These are phyloP conservation scores for Daldinia caldariorum DNA, from an alignment of 495 filamentous ascomycete genomes.

Conservation along the genomic window DNA sequence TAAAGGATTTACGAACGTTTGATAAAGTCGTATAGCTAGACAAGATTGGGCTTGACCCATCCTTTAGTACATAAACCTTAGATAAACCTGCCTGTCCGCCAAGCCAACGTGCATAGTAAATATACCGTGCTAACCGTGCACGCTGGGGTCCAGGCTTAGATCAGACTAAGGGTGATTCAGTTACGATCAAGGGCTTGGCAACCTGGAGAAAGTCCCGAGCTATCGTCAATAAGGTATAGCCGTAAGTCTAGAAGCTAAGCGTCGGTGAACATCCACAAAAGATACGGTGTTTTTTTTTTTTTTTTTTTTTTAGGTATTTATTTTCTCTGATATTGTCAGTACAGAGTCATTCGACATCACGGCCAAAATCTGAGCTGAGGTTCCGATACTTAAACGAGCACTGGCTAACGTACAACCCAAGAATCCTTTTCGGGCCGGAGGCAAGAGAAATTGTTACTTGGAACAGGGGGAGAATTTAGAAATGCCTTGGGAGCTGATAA, in stretches of 20 bases:
- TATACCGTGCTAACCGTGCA: not conserved
- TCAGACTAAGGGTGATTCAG: not conserved
- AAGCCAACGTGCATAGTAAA: not conserved
- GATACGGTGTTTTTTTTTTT: not conserved
- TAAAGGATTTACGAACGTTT: not conserved
- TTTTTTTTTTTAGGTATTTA: no score
- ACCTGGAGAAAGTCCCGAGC: not conserved
- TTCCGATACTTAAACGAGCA: not conserved
- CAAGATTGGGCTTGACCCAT: not conserved
- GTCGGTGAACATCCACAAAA: not conserved
- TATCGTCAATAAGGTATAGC: not conserved
- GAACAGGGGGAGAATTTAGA: slow-evolving; percentile 1
- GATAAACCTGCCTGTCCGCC: not conserved
- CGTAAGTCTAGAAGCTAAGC: not conserved
- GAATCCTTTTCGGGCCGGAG: slow-evolving; percentile 12
- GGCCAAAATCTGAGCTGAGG: not conserved
- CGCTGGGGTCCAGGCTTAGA: not conserved
- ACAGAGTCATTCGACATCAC: no score
- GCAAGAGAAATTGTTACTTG: not conserved
- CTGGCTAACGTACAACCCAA: not conserved
- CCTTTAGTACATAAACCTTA: not conserved
- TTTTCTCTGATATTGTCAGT: not conserved
- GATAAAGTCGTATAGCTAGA: not conserved
- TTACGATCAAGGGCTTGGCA: not conserved
- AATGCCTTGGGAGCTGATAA: slow-evolving; percentile 1